phyloP scores from a whole-genome alignment of 805 yeast genomes.

The Tetrapisispora fleetii region DNA sequence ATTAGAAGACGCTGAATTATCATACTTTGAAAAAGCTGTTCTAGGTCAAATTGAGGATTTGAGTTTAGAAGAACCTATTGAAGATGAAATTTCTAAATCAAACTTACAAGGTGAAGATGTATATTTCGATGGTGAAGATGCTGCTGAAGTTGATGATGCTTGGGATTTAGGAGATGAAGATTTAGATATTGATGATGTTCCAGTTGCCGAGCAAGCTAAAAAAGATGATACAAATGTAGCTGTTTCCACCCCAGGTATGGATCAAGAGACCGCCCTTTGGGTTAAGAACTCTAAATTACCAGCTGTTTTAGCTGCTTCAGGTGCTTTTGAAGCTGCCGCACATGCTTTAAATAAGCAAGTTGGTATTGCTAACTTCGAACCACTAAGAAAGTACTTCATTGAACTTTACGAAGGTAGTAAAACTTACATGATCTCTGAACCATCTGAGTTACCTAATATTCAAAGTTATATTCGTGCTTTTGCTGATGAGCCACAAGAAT shows the following conservation, averaged over 20 bases:
- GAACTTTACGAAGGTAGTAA: slow-evolving; percentile 78
- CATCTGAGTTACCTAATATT: slow-evolving; percentile 64
- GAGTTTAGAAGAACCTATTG: slow-evolving; percentile 34
- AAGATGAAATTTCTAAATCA: slow-evolving; percentile 20
- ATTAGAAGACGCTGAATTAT: slow-evolving; percentile 54
- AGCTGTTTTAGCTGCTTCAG: slow-evolving; percentile 90
- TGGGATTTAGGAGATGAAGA: slow-evolving; percentile 81
- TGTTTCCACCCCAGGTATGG: slow-evolving; percentile 23
- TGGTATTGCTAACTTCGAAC: slow-evolving; percentile 81
- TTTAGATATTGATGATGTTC: slow-evolving; percentile 57
- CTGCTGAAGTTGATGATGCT: slow-evolving; percentile 52
- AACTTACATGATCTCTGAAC: slow-evolving; percentile 57
- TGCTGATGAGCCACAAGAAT: slow-evolving; percentile 43
- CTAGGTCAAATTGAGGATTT: slow-evolving; percentile 67
- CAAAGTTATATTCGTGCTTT: slow-evolving; percentile 55
- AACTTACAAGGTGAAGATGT: slow-evolving; percentile 27
- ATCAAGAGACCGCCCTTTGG: slow-evolving; percentile 67
- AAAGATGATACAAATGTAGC: slow-evolving; percentile 30
- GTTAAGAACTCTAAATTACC: slow-evolving; percentile 80
- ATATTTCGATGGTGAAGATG: slow-evolving; percentile 35
- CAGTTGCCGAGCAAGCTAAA: slow-evolving; percentile 32
- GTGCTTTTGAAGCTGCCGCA: slow-evolving; percentile 93
- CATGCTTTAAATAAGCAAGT: slow-evolving; percentile 82
- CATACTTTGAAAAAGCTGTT: slow-evolving; percentile 79
- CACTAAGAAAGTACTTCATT: slow-evolving; percentile 71